Conservation (phyloP, 2,329 filamentous ascomycete genomes). For the Ophiostoma sp. region DNA sequence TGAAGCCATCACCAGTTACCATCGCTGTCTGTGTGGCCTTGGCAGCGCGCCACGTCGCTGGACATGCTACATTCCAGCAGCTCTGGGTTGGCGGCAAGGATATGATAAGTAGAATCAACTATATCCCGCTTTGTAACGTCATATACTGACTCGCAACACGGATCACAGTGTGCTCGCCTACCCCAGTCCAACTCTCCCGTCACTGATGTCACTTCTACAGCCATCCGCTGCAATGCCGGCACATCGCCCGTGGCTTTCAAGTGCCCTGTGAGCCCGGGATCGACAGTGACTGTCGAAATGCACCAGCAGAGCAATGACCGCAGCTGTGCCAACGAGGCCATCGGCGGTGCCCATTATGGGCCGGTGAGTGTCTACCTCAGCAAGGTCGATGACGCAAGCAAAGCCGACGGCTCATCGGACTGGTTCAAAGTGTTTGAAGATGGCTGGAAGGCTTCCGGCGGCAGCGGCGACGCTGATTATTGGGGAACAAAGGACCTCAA, state of each 20-base stretch:
- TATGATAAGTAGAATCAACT: slow-evolving; percentile 30
- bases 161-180: slow-evolving; percentile 36
- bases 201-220: slow-evolving; percentile 39
- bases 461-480: slow-evolving; percentile 40
- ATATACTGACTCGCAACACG: background rate
- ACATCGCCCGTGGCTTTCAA: slow-evolving; percentile 36
- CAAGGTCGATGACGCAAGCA: slow-evolving; percentile 40
- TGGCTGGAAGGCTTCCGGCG: slow-evolving; percentile 25
- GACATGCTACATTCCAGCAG: slow-evolving; percentile 49
- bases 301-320: slow-evolving; percentile 44
- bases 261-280: slow-evolving; percentile 44
- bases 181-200: slow-evolving; percentile 49
- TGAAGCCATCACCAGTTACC: background rate
- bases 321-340: slow-evolving; percentile 43
- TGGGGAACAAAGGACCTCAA: slow-evolving; percentile 44
- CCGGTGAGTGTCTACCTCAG: slow-evolving; percentile 46
- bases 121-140: slow-evolving; percentile 34
- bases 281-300: slow-evolving; percentile 52
- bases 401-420: background rate
- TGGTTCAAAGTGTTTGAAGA: slow-evolving; percentile 1
- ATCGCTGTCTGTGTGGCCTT: background rate
- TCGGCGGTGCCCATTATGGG: slow-evolving; percentile 49
- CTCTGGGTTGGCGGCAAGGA: slow-evolving; percentile 44
- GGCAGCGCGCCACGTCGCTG: slow-evolving; percentile 35
- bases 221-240: slow-evolving; percentile 44